A percentile compares a stretch with the other conserved stretches of the same genome.
Evolutionary conservation across 208 protist genomes (phyloP).

Genomic region (Crithidia acanthocephali): DNA sequence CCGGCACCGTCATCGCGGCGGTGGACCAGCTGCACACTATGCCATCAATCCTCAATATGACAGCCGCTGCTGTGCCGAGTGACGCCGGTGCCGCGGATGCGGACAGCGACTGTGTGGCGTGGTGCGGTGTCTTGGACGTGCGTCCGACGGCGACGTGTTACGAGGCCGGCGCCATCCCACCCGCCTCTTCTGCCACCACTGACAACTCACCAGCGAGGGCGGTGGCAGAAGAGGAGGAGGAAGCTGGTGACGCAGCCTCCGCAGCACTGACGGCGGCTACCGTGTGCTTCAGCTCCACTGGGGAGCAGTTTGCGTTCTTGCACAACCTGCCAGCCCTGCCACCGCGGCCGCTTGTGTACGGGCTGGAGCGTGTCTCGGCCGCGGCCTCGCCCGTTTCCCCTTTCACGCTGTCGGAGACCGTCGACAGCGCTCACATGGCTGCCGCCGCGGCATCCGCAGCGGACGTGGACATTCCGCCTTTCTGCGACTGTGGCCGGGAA

Average conservation of each 20-base stretch:
- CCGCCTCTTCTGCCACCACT: background rate
- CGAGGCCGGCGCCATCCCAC: background rate
- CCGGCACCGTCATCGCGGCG: conserved; percentile 47
- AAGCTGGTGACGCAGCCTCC: background rate
- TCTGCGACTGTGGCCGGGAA: conserved; percentile 18
- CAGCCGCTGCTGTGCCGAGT: background rate
- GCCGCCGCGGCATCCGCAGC: background rate
- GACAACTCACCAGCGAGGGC: conserved; percentile 1
- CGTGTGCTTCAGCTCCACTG: conserved; percentile 46
- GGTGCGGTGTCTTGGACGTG: conserved; percentile 32
- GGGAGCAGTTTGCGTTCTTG: conserved; percentile 60
- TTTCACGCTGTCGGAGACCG: background rate
- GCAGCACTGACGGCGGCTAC: background rate
- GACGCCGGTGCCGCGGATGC: no score
- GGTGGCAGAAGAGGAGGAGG: background rate
- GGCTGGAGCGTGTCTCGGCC: background rate
- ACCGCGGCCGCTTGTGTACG: conserved; percentile 1
- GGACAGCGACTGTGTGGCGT: background rate
- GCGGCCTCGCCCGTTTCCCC: conserved; percentile 3
- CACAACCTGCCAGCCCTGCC: conserved; percentile 40
- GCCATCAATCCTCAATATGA: conserved; percentile 23
- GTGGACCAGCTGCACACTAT: conserved; percentile 51
- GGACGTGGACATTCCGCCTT: conserved; percentile 7
- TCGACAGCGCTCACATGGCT: background rate
- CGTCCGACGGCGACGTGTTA: background rate